Conservation (phyloP, 164 flowering plant species). For the Paratinospora sagittata region DNA sequence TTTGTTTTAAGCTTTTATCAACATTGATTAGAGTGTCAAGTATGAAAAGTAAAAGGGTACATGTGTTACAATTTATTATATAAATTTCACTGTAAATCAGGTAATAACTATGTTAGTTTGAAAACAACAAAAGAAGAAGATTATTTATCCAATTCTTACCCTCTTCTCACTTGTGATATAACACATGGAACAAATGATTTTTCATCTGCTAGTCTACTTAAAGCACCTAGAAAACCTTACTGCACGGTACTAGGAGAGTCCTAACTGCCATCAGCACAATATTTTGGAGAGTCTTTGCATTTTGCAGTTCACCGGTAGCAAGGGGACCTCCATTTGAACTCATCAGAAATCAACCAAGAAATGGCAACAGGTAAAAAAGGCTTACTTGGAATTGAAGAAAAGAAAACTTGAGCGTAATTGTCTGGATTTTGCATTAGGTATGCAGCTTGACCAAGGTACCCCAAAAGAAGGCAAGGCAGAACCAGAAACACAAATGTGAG, state of each 20-base stretch:
- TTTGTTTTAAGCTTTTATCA: not conserved
- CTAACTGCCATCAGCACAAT: not conserved
- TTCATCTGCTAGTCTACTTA: not conserved
- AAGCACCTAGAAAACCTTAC: too few relatives aligned
- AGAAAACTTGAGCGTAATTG: constrained; percentile 57
- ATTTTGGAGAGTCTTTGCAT: not conserved
- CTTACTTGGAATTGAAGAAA: constrained; percentile 86
- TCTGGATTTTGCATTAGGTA: constrained; percentile 69
- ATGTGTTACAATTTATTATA: too few relatives aligned
- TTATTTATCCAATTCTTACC: not conserved
- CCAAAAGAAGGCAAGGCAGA: constrained; percentile 91
- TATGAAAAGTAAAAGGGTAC: not conserved
- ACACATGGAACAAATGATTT: not conserved
- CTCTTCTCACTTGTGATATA: not conserved
- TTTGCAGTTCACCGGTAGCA: not conserved
- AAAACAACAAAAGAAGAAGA: too few relatives aligned
- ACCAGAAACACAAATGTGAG: constrained; percentile 89
- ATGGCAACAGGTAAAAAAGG: not conserved
- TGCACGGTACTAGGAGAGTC: too few relatives aligned
- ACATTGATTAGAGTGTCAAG: too few relatives aligned
- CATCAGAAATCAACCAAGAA: not conserved
- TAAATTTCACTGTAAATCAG: too few relatives aligned
- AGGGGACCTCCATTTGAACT: not conserved
- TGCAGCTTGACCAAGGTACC: constrained; percentile 99
- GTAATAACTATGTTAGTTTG: not conserved